Percentiles rank a stretch among this genome's conserved stretches.
phyloP scores from a whole-genome alignment of 129 eudicot genomes.

The Scalesia atractyloides region DNA sequence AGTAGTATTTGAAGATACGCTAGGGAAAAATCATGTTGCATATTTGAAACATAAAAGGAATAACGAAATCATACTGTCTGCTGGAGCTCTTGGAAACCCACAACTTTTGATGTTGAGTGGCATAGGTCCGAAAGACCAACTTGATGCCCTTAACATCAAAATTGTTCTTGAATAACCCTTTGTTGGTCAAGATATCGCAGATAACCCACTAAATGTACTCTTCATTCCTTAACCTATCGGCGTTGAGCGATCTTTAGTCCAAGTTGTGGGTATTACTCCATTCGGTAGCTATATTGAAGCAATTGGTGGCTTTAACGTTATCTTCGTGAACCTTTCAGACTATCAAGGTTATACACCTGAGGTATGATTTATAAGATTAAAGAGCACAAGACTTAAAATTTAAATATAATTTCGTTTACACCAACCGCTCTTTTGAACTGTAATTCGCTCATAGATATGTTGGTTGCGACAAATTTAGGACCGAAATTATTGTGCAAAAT shows the following conservation, averaged over 20 bases:
- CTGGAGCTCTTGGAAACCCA: constrained; percentile 80
- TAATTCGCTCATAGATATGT: too few species aligned
- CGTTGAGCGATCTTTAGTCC: constrained; percentile 46
- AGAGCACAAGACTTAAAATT: not conserved
- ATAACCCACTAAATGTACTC: constrained; percentile 60
- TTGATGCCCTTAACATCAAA: constrained; percentile 46
- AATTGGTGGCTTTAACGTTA: constrained; percentile 47
- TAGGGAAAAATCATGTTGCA: constrained; percentile 54
- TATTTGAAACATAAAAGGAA: constrained; percentile 35
- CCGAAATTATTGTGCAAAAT: too few species aligned
- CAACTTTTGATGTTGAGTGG: constrained; percentile 74
- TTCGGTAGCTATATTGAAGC: constrained; percentile 61
- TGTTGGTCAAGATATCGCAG: constrained; percentile 68
- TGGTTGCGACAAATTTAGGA: too few species aligned
- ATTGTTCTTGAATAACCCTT: constrained; percentile 48
- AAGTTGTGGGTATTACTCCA: constrained; percentile 56
- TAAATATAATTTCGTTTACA: too few species aligned
- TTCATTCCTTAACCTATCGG: constrained; percentile 51
- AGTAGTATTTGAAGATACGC: constrained; percentile 61
- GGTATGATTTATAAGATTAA: constrained; percentile 33
- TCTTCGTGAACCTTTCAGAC: not conserved
- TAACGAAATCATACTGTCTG: constrained; percentile 56
- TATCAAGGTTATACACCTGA: constrained; percentile 28
- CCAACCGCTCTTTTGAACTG: too few species aligned
- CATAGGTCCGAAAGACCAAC: constrained; percentile 60